A percentile compares a stretch with the other conserved stretches of the same genome.
Conservation (phyloP, 768 basidiomycete species). For the Tephrocybe rancida region DNA sequence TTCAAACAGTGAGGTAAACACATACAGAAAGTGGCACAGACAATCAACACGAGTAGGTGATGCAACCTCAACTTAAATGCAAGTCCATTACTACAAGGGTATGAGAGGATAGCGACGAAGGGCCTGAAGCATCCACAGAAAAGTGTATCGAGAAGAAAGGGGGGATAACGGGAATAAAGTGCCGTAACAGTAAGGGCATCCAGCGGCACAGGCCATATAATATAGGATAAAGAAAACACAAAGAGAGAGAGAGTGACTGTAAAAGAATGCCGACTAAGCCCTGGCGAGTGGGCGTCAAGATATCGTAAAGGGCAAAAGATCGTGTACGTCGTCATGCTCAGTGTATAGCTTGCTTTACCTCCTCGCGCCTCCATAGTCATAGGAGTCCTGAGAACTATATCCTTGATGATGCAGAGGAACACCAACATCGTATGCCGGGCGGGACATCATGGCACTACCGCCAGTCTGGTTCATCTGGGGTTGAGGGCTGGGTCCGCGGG, state of each 20-base stretch:
- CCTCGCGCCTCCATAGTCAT: constrained; percentile 27
- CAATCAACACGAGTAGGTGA: not conserved
- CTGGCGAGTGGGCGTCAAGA: constrained; percentile 5
- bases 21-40: too few relatives aligned
- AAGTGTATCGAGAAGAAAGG: not conserved
- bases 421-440: constrained; percentile 52
- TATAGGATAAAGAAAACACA: constrained; percentile 11
- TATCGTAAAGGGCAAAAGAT: constrained; percentile 5
- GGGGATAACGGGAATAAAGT: constrained; percentile 3
- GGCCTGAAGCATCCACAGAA: constrained; percentile 1
- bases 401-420: constrained; percentile 67
- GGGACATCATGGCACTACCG: constrained; percentile 50
- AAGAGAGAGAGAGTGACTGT: constrained; percentile 5
- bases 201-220: constrained; percentile 28
- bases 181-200: constrained; percentile 16
- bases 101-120: constrained; percentile 11
- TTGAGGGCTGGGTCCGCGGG: constrained; percentile 72
- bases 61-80: not conserved
- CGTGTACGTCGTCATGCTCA: constrained; percentile 6
- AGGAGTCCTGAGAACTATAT: constrained; percentile 28
- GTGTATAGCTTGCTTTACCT: constrained; percentile 5
- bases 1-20: too few relatives aligned
- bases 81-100: constrained; percentile 14
- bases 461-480: constrained; percentile 62
- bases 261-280: constrained; percentile 15